Evolutionary conservation across 2,329 filamentous ascomycete genomes (phyloP).

Genomic region (Calcarisporium arbuscula): DNA sequence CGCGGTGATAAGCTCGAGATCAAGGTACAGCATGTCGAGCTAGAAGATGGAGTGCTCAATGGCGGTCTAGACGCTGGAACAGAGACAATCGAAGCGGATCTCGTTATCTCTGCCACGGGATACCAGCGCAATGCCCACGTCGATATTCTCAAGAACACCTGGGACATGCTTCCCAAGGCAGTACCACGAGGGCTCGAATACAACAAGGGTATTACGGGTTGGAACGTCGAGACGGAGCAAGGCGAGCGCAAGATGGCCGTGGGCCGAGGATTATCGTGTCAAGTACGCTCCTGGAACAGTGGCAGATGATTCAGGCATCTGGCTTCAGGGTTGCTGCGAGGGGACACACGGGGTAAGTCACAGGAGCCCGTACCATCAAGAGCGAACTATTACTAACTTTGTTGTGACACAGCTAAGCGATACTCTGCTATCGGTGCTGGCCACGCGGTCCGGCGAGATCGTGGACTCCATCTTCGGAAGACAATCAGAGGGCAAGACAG

Average conservation of each 20-base stretch:
- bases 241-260: slow-evolving; percentile 54
- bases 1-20: slow-evolving; percentile 49
- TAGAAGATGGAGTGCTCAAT: slow-evolving; percentile 33
- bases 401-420: slow-evolving; percentile 58
- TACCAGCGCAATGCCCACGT: slow-evolving; percentile 76
- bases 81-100: slow-evolving; percentile 68
- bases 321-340: slow-evolving; percentile 93
- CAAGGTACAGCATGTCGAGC: slow-evolving; percentile 46
- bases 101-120: slow-evolving; percentile 81
- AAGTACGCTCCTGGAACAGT: slow-evolving; percentile 64
- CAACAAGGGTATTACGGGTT: slow-evolving; percentile 30
- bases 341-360: slow-evolving; percentile 78
- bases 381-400: slow-evolving; percentile 14
- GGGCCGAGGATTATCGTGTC: slow-evolving; percentile 70
- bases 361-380: background rate
- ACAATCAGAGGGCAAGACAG: no score
- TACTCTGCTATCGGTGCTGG: slow-evolving; percentile 72
- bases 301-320: slow-evolving; percentile 69
- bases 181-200: slow-evolving; percentile 21
- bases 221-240: slow-evolving; percentile 32
- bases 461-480: slow-evolving; percentile 64
- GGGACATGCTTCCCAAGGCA: slow-evolving; percentile 56
- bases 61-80: slow-evolving; percentile 33
- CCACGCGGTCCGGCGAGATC: slow-evolving; percentile 70
- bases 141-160: slow-evolving; percentile 63